Base-by-base conservation (phyloP, 2,329 filamentous ascomycete species). In the Colletotrichum spaethianum region DNA sequence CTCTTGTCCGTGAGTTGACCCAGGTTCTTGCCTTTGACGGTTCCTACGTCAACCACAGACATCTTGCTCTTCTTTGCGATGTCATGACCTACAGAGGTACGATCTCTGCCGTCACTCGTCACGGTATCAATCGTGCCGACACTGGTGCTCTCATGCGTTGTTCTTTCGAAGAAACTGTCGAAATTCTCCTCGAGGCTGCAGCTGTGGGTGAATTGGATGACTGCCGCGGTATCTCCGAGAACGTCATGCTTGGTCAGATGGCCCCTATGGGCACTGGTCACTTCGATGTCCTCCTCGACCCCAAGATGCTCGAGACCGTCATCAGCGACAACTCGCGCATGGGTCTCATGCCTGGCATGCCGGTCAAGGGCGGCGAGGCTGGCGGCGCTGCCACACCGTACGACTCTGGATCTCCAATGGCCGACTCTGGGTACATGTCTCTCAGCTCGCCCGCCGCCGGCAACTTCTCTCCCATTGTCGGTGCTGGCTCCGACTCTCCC, bases 61-160 rank as follows among this genome's bases (percentile, higher is more conserved):
- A 99, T 86, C 91, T 99, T 86, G 94, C 95, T 59, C 90, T 99
- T 44, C 88, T 99, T 64, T 95, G 97, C 75, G 96, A 99, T 84
- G 94, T 99, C 74, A 99, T 99, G 96, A 98, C 95, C 36, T 95
- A 97, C 78, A 91, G 96, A 78, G 96, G 96, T 76, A 93, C 93
- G 78, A 92, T 99, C 78, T 98, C 98, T 82, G 96, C 96, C 18
- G 96, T 99, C 75, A 99, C 96, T 67, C 94, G 96, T 83, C 96
- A 99, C 81, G 96, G 96, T 85, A 99, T 99, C 86, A 99, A 99
- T 86, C 92, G 96, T 78, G 94, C 96, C 33, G 96, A 99, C 80
- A 99, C 97, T 74, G 96, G 96, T 86, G 97, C 96, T 12, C 88
- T 99, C 78, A 99, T 99, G 96, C 93, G 96, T 82, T 99, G 97